These are phyloP conservation scores for Mycena galopus DNA, from an alignment of 768 basidiomycete species.

Conservation along the genomic window DNA sequence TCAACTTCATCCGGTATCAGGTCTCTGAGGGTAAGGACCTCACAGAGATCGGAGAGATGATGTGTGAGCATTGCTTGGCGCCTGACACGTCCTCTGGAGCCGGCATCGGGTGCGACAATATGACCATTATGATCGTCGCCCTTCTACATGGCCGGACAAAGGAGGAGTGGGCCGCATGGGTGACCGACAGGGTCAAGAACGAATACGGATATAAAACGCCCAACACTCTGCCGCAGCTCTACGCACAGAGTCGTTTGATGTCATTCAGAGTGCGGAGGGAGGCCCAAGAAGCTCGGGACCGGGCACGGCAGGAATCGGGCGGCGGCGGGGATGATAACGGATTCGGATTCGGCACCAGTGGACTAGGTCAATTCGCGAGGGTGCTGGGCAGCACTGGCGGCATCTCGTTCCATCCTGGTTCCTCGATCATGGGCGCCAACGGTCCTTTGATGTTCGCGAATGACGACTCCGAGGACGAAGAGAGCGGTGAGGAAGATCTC, in stretches of 20 bases:
- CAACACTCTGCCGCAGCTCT: constrained; percentile 79
- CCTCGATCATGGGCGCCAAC: constrained; percentile 62
- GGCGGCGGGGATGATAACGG: constrained; percentile 49
- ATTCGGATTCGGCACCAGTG: constrained; percentile 50
- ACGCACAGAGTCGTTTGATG: constrained; percentile 71
- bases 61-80: constrained; percentile 94
- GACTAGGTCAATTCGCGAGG: constrained; percentile 64
- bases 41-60: constrained; percentile 86
- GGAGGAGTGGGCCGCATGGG: constrained; percentile 94
- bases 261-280: constrained; percentile 75
- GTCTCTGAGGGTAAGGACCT: constrained; percentile 85
- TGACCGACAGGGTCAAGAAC: constrained; percentile 83
- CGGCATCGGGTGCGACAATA: constrained; percentile 99
- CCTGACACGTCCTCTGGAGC: constrained; percentile 91
- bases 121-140: constrained; percentile 95
- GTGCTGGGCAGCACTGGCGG: constrained; percentile 70
- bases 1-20: constrained; percentile 88
- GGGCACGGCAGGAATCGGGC: constrained; percentile 44
- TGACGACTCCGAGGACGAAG: constrained; percentile 75
- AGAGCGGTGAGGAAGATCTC: constrained; percentile 64
- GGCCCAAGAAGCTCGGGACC: constrained; percentile 65
- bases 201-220: constrained; percentile 87
- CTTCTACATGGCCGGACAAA: constrained; percentile 88
- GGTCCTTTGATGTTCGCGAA: constrained; percentile 74
- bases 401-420: constrained; percentile 73